A percentile compares a stretch with the other conserved stretches of the same genome.
phyloP scores from a whole-genome alignment of 2,329 filamentous ascomycete genomes.

The Hypoxylon sp. region DNA sequence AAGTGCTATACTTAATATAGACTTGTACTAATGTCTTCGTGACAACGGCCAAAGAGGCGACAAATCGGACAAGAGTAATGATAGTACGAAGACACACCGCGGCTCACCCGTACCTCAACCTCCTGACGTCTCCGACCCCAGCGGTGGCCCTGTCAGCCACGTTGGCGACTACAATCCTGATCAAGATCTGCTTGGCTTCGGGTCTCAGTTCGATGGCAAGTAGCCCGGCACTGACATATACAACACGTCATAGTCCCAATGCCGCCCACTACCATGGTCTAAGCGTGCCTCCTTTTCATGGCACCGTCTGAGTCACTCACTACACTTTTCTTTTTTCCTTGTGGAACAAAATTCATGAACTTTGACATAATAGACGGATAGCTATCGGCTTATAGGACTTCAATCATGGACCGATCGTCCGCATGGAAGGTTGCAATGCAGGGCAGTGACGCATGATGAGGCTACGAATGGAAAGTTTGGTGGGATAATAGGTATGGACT shows the following conservation, averaged over 20 bases:
- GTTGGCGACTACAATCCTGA: constrained; percentile 4
- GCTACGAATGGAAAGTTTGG: not conserved
- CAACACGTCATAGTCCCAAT: too few species aligned
- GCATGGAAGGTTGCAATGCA: not conserved
- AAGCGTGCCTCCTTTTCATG: too few species aligned
- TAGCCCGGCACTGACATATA: not conserved
- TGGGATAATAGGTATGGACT: not conserved
- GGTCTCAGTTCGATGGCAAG: constrained; percentile 21
- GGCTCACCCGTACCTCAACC: constrained; percentile 25
- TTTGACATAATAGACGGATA: not conserved
- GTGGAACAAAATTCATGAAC: not conserved
- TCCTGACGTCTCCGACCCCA: constrained; percentile 3
- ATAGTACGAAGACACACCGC: constrained; percentile 24
- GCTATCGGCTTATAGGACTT: not conserved
- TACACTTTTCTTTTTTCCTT: too few species aligned
- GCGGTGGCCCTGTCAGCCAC: not conserved
- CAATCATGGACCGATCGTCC: not conserved
- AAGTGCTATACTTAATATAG: not conserved
- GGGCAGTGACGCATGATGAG: not conserved
- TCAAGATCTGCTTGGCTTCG: constrained; percentile 22
- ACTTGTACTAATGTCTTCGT: constrained; percentile 3
- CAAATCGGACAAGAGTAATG: constrained; percentile 1
- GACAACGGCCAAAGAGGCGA: not conserved
- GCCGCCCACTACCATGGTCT: too few species aligned
- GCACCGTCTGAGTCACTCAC: too few species aligned